These are phyloP conservation scores for Hordeum marinum DNA, from an alignment of 176 grass and related monocot species.

Conservation along the genomic window DNA sequence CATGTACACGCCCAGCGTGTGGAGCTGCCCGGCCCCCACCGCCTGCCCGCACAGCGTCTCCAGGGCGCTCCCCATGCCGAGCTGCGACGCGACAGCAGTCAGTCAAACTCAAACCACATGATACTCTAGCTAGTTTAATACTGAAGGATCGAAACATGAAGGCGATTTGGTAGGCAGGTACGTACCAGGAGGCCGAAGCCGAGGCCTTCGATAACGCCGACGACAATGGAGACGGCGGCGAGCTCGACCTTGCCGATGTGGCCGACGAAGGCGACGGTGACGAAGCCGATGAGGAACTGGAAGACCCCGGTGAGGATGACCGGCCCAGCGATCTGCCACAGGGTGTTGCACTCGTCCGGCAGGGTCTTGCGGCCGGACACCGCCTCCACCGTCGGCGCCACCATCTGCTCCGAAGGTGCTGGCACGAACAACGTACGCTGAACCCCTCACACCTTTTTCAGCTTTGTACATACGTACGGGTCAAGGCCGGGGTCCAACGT, in stretches of 20 bases:
- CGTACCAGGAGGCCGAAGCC: constrained; percentile 65
- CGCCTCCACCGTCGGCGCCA: constrained; percentile 9
- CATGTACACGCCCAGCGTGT: constrained; percentile 69
- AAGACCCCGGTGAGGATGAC: constrained; percentile 45
- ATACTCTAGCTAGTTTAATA: too few species aligned
- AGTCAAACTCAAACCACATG: background rate
- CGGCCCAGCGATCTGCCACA: constrained; percentile 58
- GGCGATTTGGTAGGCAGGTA: background rate
- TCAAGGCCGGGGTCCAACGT: constrained; percentile 25
- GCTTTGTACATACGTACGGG: background rate
- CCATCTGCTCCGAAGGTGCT: background rate
- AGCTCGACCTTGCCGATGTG: constrained; percentile 54
- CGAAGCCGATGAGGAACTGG: constrained; percentile 62
- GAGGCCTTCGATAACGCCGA: constrained; percentile 56
- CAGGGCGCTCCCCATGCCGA: constrained; percentile 79
- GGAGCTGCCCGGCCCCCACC: constrained; percentile 46
- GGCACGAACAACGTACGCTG: background rate
- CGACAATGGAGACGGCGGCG: constrained; percentile 44
- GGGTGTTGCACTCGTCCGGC: constrained; percentile 38
- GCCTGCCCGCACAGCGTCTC: constrained; percentile 85
- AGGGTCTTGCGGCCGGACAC: constrained; percentile 16
- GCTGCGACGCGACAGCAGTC: constrained; percentile 9
- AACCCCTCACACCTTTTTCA: background rate
- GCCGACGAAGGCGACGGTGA: constrained; percentile 52
- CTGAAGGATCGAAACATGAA: background rate